Percentiles rank a stretch among this genome's conserved stretches.
These are phyloP conservation scores for Pythium utonaiense DNA, from an alignment of 352 stramenopile genomes.

Conservation along the genomic window DNA sequence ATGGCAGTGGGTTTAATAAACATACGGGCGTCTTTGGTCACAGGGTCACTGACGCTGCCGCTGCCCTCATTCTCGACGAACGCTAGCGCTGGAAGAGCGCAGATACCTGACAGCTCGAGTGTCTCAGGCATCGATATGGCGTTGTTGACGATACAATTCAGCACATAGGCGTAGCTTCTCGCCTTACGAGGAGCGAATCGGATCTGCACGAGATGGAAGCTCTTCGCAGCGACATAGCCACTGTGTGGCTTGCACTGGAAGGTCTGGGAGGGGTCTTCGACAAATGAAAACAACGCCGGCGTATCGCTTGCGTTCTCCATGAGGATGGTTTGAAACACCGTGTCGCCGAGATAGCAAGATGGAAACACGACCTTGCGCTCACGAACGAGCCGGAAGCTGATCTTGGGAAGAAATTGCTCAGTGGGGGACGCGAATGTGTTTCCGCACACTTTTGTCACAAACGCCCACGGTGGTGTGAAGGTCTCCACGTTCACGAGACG, in stretches of 20 bases:
- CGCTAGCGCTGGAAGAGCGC: constrained; percentile 48
- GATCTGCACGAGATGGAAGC: constrained; percentile 81
- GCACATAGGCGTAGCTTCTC: constrained; percentile 43
- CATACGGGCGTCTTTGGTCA: constrained; percentile 34
- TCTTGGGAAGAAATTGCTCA: constrained; percentile 88
- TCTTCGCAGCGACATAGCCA: constrained; percentile 72
- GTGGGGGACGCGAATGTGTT: constrained; percentile 85
- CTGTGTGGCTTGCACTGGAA: constrained; percentile 73
- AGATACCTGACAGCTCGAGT: constrained; percentile 54
- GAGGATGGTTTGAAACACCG: constrained; percentile 85
- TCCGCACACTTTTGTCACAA: constrained; percentile 67
- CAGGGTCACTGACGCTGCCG: constrained; percentile 1
- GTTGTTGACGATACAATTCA: constrained; percentile 80
- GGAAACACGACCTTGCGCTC: constrained; percentile 73
- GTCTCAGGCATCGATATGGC: constrained; percentile 38
- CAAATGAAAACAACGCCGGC: constrained; percentile 83
- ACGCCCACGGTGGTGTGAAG: constrained; percentile 89
- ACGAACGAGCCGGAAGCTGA: constrained; percentile 51
- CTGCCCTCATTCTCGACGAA: constrained; percentile 32
- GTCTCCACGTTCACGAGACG: constrained; percentile 91
- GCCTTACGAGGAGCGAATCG: constrained; percentile 55
- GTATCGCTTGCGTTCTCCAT: constrained; percentile 89
- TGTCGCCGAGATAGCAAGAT: constrained; percentile 84
- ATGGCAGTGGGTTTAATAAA: constrained; percentile 86
- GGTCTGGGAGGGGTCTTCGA: constrained; percentile 45